Evolutionary conservation across 306 rosid genomes (phyloP), one percentile per base, ranked within the genome.

Genomic region (Inga laurina): DNA sequence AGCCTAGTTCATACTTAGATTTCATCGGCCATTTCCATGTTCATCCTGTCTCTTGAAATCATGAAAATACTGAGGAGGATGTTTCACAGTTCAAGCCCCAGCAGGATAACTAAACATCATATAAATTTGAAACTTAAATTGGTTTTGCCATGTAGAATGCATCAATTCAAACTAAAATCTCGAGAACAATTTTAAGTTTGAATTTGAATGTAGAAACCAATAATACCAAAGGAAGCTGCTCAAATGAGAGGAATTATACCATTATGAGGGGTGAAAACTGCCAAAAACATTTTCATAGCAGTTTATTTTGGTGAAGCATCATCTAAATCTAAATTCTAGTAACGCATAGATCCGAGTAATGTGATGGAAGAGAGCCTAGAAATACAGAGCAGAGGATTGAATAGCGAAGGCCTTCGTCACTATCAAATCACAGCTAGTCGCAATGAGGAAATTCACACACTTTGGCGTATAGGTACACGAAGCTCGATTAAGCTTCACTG

Each of bases 81-180:
- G 76, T 43, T 73, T 74, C 82, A 75, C 41, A 69, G 65, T 84
- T 56, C 43, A 51, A 74, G 18, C 70, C 46, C 41, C 78, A 81
- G 52, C 32, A 80, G 61, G 57, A 61, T 22, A 64, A 45, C 61
- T 16, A 45, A 43, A 30, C 19, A 62, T 76, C 72, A 62, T 7
- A 22, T 21, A 49, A 77, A 34, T 78, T 61, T 32, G 32, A 74
- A 81, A 45, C 72, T 57, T 22, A 57, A 21, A 77, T 22, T 34
- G 70, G 56, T 44, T 71, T 52, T 21, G 43, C 44, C 45, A 72
- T 41, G 45, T 8, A 75, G 35, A 57, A 80, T 75, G 72, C 51
- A 82, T 48, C 18, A 14, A 27, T 64, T 13, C 41, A 64, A 64
- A 30, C 7, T 64, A 27, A 39, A 14, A 71, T 75, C 72, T 57